Conservation (phyloP, 345 rosid species). For the Brassica nigra region DNA sequence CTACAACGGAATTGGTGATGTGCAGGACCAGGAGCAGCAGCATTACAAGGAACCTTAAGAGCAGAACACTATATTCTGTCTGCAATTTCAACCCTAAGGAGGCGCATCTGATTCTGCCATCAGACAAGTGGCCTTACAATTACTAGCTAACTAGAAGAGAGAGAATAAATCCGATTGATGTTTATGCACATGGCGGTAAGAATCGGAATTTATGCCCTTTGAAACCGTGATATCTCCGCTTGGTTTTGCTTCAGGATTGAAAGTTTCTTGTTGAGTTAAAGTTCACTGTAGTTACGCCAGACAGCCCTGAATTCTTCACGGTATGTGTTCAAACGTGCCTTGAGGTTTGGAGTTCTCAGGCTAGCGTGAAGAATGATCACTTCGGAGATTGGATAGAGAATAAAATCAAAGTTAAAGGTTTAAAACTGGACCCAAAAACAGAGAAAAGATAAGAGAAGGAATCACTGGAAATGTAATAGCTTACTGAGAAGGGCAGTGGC, state of each 20-base stretch:
- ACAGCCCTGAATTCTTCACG: constrained; percentile 47
- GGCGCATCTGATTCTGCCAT: neutral
- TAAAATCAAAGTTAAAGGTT: neutral
- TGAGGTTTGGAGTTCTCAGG: constrained; percentile 47
- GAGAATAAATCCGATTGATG: constrained; percentile 22
- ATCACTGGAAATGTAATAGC: neutral
- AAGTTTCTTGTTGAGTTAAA: constrained; percentile 16
- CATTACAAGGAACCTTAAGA: constrained; percentile 5
- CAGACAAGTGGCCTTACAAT: constrained; percentile 19
- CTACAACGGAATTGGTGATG: constrained; percentile 3
- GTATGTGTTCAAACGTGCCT: constrained; percentile 45
- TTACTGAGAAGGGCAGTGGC: constrained; percentile 38
- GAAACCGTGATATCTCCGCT: constrained; percentile 8
- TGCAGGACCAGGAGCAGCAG: neutral
- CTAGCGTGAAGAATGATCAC: constrained; percentile 42
- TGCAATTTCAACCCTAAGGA: constrained; percentile 10
- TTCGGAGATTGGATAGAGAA: neutral
- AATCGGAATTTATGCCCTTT: constrained; percentile 16
- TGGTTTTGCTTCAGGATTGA: constrained; percentile 23
- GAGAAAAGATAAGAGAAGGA: neutral
- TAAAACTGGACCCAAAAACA: neutral
- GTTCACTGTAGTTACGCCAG: constrained; percentile 44
- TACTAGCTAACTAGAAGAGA: constrained; percentile 23
- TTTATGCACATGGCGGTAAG: constrained; percentile 26
- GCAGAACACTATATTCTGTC: constrained; percentile 2